These are phyloP conservation scores for Cutaneotrichosporon sp. DNA, from an alignment of 1,284 basidiomycete species.

Conservation along the genomic window DNA sequence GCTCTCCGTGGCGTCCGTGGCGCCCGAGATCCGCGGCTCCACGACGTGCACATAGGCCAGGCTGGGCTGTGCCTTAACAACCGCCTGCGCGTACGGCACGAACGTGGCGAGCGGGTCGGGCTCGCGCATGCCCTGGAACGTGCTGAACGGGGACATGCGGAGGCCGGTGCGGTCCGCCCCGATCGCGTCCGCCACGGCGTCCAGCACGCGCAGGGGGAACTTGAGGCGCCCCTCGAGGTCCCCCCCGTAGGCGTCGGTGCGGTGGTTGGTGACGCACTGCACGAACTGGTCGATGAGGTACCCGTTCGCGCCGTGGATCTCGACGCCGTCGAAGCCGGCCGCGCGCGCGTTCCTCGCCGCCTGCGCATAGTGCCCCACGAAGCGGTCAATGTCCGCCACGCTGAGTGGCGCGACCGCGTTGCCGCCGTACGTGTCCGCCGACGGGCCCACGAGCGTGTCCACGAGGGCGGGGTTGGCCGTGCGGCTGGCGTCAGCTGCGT, in stretches of 20 bases:
- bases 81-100: conserved; percentile 30
- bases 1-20: conserved; percentile 22
- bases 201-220: conserved; percentile 60
- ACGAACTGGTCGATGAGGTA: conserved; percentile 61
- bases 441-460: conserved; percentile 32
- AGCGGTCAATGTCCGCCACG: conserved; percentile 47
- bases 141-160: conserved; percentile 61
- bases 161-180: conserved; percentile 59
- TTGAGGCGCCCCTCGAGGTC: conserved; percentile 60
- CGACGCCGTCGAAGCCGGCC: conserved; percentile 68
- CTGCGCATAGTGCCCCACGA: conserved; percentile 57
- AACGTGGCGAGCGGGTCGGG: conserved; percentile 41
- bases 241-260: conserved; percentile 65
- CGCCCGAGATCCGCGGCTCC: conserved; percentile 54
- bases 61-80: conserved; percentile 55
- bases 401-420: conserved; percentile 24
- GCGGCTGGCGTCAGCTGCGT: conserved; percentile 18
- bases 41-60: conserved; percentile 64
- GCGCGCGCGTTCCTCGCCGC: conserved; percentile 61
- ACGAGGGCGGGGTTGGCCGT: conserved; percentile 18
- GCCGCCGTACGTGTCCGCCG: conserved; percentile 10
- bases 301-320: conserved; percentile 55
- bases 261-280: conserved; percentile 58
- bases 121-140: conserved; percentile 53
- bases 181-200: conserved; percentile 58